These are phyloP conservation scores for Trichophyton equinum DNA, from an alignment of 2,329 filamentous ascomycete genomes.

Conservation along the genomic window DNA sequence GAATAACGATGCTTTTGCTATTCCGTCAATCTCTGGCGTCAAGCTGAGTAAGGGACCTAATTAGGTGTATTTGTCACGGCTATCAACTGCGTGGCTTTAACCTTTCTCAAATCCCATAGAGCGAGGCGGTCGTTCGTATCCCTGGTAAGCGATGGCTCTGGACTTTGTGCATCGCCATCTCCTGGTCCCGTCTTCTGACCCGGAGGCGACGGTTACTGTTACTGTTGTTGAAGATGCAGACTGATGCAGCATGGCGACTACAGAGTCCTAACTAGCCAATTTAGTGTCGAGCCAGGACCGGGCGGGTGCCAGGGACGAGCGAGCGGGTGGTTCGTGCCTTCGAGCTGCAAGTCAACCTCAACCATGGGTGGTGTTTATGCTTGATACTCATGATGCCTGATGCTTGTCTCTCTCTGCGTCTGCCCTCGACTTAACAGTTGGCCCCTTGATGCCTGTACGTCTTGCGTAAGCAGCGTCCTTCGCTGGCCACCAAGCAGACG, in stretches of 20 bases:
- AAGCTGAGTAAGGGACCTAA: not conserved
- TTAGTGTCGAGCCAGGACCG: not conserved
- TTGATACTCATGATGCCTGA: slow-evolving; percentile 1
- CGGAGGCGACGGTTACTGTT: not conserved
- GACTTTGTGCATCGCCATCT: not conserved
- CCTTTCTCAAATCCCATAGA: not conserved
- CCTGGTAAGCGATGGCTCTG: slow-evolving; percentile 1
- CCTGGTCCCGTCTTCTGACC: not conserved
- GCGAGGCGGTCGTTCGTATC: not conserved
- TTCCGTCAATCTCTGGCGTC: not conserved
- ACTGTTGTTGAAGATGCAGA: too few relatives aligned
- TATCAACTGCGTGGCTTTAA: slow-evolving; percentile 1
- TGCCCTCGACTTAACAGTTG: not conserved
- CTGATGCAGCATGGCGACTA: too few relatives aligned
- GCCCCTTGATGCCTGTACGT: not conserved
- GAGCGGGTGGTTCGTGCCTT: slow-evolving; percentile 1
- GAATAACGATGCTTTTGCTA: too few relatives aligned
- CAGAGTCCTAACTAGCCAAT: too few relatives aligned
- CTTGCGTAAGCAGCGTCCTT: not conserved
- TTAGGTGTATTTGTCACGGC: not conserved
- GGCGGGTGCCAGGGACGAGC: not conserved
- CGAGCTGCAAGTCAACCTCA: not conserved
- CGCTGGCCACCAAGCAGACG: not conserved
- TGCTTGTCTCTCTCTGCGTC: not conserved
- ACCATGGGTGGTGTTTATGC: not conserved